Evolutionary conservation across 2,329 filamentous ascomycete genomes (phyloP).

Genomic region (Neopestalotiopsis clavispora): DNA sequence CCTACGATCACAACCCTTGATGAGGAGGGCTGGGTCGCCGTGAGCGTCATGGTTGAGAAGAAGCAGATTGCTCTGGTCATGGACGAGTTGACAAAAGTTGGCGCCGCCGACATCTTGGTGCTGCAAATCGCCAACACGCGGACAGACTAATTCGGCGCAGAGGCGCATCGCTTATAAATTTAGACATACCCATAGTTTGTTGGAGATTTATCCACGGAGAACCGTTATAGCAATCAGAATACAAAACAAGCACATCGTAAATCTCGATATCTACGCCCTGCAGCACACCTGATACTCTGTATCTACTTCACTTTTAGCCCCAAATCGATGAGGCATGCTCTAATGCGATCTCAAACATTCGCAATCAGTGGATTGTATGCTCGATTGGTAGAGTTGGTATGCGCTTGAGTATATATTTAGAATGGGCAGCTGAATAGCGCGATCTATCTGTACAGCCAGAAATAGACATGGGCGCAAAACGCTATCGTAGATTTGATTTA

Average conservation of each 20-base stretch:
- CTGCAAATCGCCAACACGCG: constrained; percentile 78
- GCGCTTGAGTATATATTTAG: not conserved
- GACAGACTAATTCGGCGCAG: constrained; percentile 19
- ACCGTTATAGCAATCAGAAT: not conserved
- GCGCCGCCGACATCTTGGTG: constrained; percentile 85
- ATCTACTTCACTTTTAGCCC: not conserved
- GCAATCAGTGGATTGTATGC: not conserved
- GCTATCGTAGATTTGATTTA: not conserved
- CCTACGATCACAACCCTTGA: constrained; percentile 91
- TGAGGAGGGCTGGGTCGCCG: constrained; percentile 90
- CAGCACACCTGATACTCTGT: not conserved
- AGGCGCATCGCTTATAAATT: not conserved
- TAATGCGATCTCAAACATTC: not conserved
- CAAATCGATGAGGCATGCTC: not conserved
- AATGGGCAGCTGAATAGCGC: not conserved
- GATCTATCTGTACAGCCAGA: not conserved
- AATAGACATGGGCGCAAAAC: not conserved
- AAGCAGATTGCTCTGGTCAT: constrained; percentile 84
- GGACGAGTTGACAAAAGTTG: constrained; percentile 78
- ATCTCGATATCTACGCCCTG: not conserved
- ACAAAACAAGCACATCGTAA: not conserved
- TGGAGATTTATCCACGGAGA: not conserved
- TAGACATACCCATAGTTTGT: not conserved
- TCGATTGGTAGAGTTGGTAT: not conserved
- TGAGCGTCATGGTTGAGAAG: constrained; percentile 91